Evolutionary conservation across 2,329 filamentous ascomycete genomes (phyloP).

Genomic region (Botrytis fragariae): DNA sequence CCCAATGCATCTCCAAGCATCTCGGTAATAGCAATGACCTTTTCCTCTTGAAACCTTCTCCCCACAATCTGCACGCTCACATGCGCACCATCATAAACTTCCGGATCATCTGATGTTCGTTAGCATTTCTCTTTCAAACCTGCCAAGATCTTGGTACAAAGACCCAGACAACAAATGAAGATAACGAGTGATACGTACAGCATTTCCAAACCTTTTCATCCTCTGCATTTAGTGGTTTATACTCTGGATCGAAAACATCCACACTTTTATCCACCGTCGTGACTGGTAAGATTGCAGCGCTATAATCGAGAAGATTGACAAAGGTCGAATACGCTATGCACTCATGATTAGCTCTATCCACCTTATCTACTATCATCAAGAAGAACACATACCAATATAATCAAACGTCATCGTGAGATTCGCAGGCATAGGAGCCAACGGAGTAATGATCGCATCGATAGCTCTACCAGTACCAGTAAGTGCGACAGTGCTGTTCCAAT

Average conservation of each 20-base stretch:
- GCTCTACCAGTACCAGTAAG: conserved; percentile 39
- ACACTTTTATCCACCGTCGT: conserved; percentile 43
- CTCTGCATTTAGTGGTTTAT: conserved; percentile 32
- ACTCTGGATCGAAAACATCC: conserved; percentile 36
- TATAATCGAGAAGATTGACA: conserved; percentile 32
- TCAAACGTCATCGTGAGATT: conserved; percentile 17
- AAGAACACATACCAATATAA: conserved; percentile 7
- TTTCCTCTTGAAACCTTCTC: conserved; percentile 37
- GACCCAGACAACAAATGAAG: background rate
- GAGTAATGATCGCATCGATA: conserved; percentile 55
- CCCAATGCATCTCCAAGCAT: conserved; percentile 39
- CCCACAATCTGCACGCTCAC: conserved; percentile 36
- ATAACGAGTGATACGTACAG: conserved; percentile 29
- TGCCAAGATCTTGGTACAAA: background rate
- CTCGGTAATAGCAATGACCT: conserved; percentile 41
- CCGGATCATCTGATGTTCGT: conserved; percentile 18
- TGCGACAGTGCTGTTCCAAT: conserved; percentile 35
- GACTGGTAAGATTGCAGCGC: conserved; percentile 44
- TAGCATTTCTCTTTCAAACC: background rate
- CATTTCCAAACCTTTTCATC: conserved; percentile 35
- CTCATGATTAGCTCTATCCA: no score
- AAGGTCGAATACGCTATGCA: conserved; percentile 11
- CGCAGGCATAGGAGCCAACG: conserved; percentile 44
- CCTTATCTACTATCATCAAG: no score
- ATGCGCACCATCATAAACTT: conserved; percentile 37